Evolutionary conservation across 2,329 filamentous ascomycete genomes (phyloP), one percentile per base, ranked within the genome.

Genomic region (Microdochium paspali): DNA sequence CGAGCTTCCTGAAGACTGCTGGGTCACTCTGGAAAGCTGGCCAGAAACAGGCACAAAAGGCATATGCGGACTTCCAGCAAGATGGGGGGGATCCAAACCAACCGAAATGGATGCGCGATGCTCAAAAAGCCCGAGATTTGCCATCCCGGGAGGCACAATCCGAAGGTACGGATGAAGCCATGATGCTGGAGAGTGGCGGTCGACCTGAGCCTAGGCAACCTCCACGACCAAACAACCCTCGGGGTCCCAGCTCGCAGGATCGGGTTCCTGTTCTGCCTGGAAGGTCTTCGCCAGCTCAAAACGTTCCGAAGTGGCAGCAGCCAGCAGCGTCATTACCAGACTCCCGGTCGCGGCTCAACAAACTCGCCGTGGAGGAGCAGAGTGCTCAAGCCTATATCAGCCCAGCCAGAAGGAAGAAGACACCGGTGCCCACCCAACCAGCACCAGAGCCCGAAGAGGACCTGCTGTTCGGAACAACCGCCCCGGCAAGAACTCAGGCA

Each of bases 21-120:
- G 95, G 94, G 55, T 91, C 88, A 1, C 69, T 97, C 1, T 98
- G 93, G 93, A 98, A 95, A 62, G 87, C 86, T 3, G 84, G 91
- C 0, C 88, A 90, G 60, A 98, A 95, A 66, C 90, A 88, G 62
- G 79, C 97, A 49, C 89, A 95, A 58, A 89, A 93, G 65, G 91
- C 89, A 4, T 87, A 97, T 28, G 83, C 90, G 9, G 93, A 98
- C 15, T 86, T 97, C 50, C 79, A 85, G 54, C 74, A 79, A 53
- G 76, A 77, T 39, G 84, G 82, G n/a, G 72, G 74, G 24, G 90
- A 95, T 59, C 75, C 85, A 2, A 87, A 65, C 58, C 87, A 95
- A 61, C 93, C 93, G 1, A 93, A 88, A 61, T 98, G 93, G 93
- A 95, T 98, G 91, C 82, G 85, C 56, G 85, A 90, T 49, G 76